Evolutionary conservation across 2,329 filamentous ascomycete species (phyloP).

Genomic region (Alternaria arbusti): DNA sequence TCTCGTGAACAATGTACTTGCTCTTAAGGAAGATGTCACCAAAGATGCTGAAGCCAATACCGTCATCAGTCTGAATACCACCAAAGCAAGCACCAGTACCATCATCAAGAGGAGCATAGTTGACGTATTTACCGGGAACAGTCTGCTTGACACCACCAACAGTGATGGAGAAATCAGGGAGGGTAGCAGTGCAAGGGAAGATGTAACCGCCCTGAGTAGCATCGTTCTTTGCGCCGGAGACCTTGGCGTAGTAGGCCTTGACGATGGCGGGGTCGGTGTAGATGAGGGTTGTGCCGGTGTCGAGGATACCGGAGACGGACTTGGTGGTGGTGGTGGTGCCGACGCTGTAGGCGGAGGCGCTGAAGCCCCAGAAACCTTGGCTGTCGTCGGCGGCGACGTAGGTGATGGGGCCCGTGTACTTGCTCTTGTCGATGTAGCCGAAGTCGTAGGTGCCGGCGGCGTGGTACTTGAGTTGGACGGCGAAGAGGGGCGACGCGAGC

Average conservation of each 20-base stretch:
- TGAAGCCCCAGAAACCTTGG: constrained; percentile 70
- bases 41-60: constrained; percentile 71
- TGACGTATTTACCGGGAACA: constrained; percentile 62
- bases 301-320: constrained; percentile 65
- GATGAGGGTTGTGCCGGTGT: constrained; percentile 74
- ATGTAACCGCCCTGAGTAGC: constrained; percentile 60
- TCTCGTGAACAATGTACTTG: constrained; percentile 69
- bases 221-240: constrained; percentile 60
- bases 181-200: constrained; percentile 58
- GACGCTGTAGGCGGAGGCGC: constrained; percentile 62
- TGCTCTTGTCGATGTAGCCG: constrained; percentile 63
- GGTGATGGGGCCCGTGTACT: constrained; percentile 64
- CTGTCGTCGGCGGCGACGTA: constrained; percentile 63
- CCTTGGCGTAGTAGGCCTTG: constrained; percentile 64
- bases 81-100: constrained; percentile 69
- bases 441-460: constrained; percentile 61
- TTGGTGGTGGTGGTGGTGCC: constrained; percentile 52
- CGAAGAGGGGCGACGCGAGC: constrained; percentile 63
- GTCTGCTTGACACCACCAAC: constrained; percentile 59
- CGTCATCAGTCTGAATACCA: constrained; percentile 70
- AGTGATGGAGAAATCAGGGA: constrained; percentile 61
- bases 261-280: constrained; percentile 63
- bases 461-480: constrained; percentile 63
- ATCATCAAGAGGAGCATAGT: constrained; percentile 55
- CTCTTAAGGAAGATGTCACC: constrained; percentile 83